Conservation (phyloP, 768 basidiomycete species). For the Russula brevipes region DNA sequence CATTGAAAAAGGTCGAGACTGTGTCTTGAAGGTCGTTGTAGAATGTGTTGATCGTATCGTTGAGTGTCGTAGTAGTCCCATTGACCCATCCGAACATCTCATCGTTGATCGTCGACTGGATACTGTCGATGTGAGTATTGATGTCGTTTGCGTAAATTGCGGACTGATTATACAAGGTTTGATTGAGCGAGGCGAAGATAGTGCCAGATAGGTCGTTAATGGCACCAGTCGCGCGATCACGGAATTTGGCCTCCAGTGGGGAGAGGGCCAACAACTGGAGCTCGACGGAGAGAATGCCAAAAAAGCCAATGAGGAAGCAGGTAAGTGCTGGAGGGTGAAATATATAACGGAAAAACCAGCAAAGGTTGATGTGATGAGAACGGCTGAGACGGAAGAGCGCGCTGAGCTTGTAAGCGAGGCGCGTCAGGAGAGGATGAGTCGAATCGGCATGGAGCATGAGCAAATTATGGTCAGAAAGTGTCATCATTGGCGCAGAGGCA, state of each 20-base stretch:
- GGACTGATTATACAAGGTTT: conserved; percentile 79
- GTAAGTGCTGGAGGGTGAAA: conserved; percentile 88
- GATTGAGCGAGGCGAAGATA: conserved; percentile 74
- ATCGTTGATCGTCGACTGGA: conserved; percentile 77
- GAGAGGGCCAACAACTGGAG: conserved; percentile 77
- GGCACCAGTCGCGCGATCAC: conserved; percentile 54
- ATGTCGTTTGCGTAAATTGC: conserved; percentile 68
- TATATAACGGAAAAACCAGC: conserved; percentile 89
- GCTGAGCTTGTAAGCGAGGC: conserved; percentile 52
- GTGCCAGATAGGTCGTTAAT: conserved; percentile 61
- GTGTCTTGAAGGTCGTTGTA: conserved; percentile 79
- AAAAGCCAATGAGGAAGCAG: conserved; percentile 87
- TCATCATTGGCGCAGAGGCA: conserved; percentile 44
- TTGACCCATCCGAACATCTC: conserved; percentile 96
- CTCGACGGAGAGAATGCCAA: conserved; percentile 82
- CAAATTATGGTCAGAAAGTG: conserved; percentile 70
- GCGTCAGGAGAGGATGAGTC: conserved; percentile 68
- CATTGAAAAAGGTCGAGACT: conserved; percentile 76
- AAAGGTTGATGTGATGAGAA: conserved; percentile 59
- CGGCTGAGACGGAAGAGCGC: conserved; percentile 50
- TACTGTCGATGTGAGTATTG: conserved; percentile 61
- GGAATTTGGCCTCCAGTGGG: conserved; percentile 66
- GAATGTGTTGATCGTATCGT: conserved; percentile 79
- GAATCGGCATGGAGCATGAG: conserved; percentile 66
- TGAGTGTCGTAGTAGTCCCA: conserved; percentile 79